Evolutionary conservation across 805 yeast genomes (phyloP).

Genomic region (Teunomyces panamensis): DNA sequence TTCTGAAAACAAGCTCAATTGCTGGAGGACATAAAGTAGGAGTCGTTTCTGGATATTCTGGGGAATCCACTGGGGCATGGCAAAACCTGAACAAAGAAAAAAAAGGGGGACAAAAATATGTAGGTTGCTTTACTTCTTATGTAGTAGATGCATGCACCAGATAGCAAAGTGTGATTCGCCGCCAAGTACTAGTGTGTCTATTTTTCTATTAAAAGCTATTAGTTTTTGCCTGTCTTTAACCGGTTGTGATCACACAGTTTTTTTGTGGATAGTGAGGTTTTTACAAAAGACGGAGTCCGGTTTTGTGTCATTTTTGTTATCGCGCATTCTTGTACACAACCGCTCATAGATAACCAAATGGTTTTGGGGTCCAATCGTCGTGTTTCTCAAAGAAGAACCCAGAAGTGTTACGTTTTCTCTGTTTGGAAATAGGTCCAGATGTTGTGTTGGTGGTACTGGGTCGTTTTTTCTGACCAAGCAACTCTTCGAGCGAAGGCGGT

Average conservation of each 20-base stretch:
- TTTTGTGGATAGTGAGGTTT: background rate
- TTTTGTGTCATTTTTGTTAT: background rate
- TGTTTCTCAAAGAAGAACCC: slow-evolving; percentile 28
- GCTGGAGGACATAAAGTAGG: slow-evolving; percentile 74
- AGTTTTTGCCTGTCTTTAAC: background rate
- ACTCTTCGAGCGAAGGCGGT: slow-evolving; percentile 21
- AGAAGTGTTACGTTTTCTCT: slow-evolving; percentile 1
- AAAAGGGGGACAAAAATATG: too few relatives aligned
- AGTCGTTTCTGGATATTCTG: slow-evolving; percentile 82
- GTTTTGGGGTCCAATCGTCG: slow-evolving; percentile 49
- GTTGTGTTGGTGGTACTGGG: slow-evolving; percentile 17
- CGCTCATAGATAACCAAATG: slow-evolving; percentile 43
- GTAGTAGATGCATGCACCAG: background rate
- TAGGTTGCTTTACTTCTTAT: too few relatives aligned
- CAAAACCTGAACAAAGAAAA: slow-evolving; percentile 2
- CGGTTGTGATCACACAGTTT: background rate
- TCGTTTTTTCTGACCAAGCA: slow-evolving; percentile 19
- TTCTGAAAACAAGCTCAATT: slow-evolving; percentile 76
- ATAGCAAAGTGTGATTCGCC: background rate
- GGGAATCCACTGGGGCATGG: slow-evolving; percentile 64
- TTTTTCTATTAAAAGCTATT: background rate
- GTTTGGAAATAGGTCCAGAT: slow-evolving; percentile 1
- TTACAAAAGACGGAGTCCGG: background rate
- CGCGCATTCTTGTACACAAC: background rate
- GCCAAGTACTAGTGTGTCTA: too few relatives aligned